Conservation (phyloP, 345 rosid genomes). For the Eucalyptus marginata region DNA sequence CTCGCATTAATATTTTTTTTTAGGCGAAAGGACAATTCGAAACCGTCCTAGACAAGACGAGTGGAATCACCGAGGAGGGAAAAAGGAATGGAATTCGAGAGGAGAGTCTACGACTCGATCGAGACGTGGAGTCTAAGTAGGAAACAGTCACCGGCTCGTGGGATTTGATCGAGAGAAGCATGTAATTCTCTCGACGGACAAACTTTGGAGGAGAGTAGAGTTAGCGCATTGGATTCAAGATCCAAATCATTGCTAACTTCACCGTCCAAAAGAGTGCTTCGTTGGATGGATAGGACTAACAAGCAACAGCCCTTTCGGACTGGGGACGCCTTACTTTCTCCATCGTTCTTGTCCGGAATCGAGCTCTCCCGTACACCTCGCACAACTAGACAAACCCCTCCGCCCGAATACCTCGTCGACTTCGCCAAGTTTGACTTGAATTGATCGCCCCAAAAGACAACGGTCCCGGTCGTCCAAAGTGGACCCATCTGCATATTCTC, state of each 20-base stretch:
- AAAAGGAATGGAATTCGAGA: neutral
- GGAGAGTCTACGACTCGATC: neutral
- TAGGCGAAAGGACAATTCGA: neutral
- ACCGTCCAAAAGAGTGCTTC: neutral
- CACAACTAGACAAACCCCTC: neutral
- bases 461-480: neutral
- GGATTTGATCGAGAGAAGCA: neutral
- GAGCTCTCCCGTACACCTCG: neutral
- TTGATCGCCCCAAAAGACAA: neutral
- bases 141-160: neutral
- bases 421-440: neutral
- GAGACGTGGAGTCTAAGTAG: neutral
- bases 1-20: neutral
- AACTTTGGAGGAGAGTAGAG: neutral
- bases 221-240: neutral
- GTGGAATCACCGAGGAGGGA: neutral
- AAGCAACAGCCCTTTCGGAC: neutral
- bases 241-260: neutral
- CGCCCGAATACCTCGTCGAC: neutral
- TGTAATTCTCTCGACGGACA: neutral
- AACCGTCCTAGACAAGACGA: neutral
- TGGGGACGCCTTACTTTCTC: neutral
- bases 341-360: neutral
- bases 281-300: slow-evolving; percentile 19
- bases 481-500: neutral